Conservation (phyloP, 2,329 filamentous ascomycete genomes). For the Cercospora sp. region DNA sequence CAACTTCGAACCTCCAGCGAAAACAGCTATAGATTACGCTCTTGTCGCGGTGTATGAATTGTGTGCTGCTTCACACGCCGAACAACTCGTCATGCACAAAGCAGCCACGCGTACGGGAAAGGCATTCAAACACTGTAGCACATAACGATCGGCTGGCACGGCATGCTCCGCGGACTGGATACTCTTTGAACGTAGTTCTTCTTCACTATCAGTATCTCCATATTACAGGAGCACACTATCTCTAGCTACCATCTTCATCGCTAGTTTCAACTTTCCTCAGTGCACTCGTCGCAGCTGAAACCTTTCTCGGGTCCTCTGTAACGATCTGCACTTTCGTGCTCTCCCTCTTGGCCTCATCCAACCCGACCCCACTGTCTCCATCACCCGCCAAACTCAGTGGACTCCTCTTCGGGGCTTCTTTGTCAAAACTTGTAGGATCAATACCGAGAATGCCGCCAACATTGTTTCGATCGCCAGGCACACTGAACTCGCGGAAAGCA, state of each 20-base stretch:
- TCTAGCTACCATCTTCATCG: conserved; percentile 23
- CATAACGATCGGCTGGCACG: no score
- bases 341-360: conserved; percentile 35
- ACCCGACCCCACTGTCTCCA: conserved; percentile 41
- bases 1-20: no score
- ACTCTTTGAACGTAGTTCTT: not conserved
- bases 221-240: not conserved
- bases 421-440: conserved; percentile 61
- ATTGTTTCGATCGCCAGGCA: conserved; percentile 90
- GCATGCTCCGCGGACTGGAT: not conserved
- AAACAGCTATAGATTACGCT: no score
- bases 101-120: no score
- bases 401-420: conserved; percentile 35
- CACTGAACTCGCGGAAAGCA: conserved; percentile 92
- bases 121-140: no score
- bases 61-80: no score
- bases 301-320: conserved; percentile 39
- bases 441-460: conserved; percentile 66
- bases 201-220: not conserved
- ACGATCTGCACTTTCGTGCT: conserved; percentile 41
- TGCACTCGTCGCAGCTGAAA: conserved; percentile 11
- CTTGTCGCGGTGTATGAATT: no score
- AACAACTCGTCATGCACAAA: no score
- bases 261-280: conserved; percentile 21
- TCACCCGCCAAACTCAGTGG: conserved; percentile 42